Evolutionary conservation across 1,284 basidiomycete genomes (phyloP), one percentile per base, ranked within the genome.

Genomic region (Tilletia caries): DNA sequence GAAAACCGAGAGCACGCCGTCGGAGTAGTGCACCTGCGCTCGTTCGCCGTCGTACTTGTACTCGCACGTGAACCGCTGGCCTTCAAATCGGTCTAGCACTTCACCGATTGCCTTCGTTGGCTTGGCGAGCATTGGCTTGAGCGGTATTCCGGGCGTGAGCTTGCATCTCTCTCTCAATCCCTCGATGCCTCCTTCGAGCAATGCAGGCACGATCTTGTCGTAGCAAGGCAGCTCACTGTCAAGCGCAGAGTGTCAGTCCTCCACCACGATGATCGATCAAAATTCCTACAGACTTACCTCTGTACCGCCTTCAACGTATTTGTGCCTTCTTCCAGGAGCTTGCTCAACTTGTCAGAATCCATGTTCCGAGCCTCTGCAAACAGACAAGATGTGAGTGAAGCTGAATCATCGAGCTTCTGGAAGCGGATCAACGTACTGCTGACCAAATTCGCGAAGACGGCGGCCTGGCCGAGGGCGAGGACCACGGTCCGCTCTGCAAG

Each of bases 71-170:
- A 99, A 98, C 64, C 88, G 88, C 84, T 95, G 94, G 79, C 90
- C 90, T 84, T 99, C 96, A 80, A 98, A 99, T 65, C 95, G 87
- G 85, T 99, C 95, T 25, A 99, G 88, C 5, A 99, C 95, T 84
- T 98, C 96, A n/a, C 91, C 90, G 76, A 99, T 98, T 0, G 95
- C 95, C 84, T 98, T 98, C 0, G 96, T 98, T 2, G 96, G 96
- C 85, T 98, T 98, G n/a, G 96, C 96, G 67, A 99, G 87, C 96
- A 99, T 99, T 6, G 96, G 96, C 82, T 99, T 99, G 52, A 99
- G 87, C 0, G 96, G 96, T 3, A 98, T 90, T 44, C 88, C 87
- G 83, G 96, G 95, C 3, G 92, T 95, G 34, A 99, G 88, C 83
- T 92, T 94, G 86, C 96, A 98, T 69, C 87, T 86, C 18, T 89